Percentiles rank a stretch among this genome's conserved stretches.
Conservation (phyloP, 129 eudicot genomes). For the Silybum marianum region DNA sequence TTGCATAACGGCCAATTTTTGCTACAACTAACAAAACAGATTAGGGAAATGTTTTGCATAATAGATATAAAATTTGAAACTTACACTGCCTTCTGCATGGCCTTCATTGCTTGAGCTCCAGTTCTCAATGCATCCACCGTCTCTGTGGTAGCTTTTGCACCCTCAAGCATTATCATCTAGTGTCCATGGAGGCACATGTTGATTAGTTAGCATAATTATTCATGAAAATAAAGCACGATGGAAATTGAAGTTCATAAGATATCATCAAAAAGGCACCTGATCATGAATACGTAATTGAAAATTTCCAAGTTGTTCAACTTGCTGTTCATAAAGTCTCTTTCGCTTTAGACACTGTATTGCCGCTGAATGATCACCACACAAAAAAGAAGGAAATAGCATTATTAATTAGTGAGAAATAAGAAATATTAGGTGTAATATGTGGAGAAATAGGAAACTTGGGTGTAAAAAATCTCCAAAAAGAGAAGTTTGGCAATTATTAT, state of each 20-base stretch:
- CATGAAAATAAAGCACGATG: constrained; percentile 5
- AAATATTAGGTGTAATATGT: not conserved
- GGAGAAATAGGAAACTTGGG: not conserved
- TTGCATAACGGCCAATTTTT: not conserved
- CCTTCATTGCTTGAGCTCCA: constrained; percentile 58
- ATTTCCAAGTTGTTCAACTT: constrained; percentile 56
- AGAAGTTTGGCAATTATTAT: not conserved
- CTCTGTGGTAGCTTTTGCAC: constrained; percentile 56
- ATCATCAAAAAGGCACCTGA: constrained; percentile 37
- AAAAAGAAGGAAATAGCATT: not conserved
- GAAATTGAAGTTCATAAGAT: not conserved
- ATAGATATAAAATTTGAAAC: constrained; percentile 1
- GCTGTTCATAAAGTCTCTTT: constrained; percentile 48
- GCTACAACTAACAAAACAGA: not conserved
- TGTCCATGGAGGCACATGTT: not conserved
- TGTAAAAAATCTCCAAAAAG: not conserved
- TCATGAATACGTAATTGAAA: constrained; percentile 57
- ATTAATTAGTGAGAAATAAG: not conserved
- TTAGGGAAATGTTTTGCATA: not conserved
- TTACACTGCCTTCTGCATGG: constrained; percentile 48
- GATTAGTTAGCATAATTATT: not conserved
- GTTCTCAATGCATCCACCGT: constrained; percentile 53
- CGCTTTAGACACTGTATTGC: constrained; percentile 51
- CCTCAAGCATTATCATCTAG: constrained; percentile 49
- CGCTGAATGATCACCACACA: constrained; percentile 37